Base-by-base conservation (phyloP, 305 asterid species). In the Ajuga reptans region DNA sequence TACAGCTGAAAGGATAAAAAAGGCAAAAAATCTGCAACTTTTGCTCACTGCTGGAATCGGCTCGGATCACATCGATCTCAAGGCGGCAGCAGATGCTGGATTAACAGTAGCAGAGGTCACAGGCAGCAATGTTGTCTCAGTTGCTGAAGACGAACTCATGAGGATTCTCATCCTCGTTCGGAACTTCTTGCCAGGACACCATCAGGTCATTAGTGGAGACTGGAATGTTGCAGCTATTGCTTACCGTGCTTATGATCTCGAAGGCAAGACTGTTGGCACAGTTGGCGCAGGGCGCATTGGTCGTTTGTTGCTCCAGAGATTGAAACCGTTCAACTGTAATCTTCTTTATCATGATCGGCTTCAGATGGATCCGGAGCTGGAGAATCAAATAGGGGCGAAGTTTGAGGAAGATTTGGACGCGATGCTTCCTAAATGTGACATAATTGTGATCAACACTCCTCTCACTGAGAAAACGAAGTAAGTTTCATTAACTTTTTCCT, bases 61-160 rank as follows among this genome's bases (percentile, higher is more conserved):
- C 70, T 93, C 98, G 0, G 98, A 93, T 71, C 98, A 93, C 50
- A 72, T 93, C 36, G 98, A 93, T 77, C 94, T 93, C 58, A 82
- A 87, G 75, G 98, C 97, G 2, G 98, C 97, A 6, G 98, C 98
- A 4, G 98, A 80, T 7, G 97, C 98, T 42, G 95, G 95, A 57
- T 71, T 93, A 51, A 93, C 97, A 8, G 98, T 93, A 64, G 98
- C 98, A 0, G 98, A 93, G 74, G 98, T 93, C 84, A 93, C 97
- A 0, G 96, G 96, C 59, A 93, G 98, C 86, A 93, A 93, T 52
- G 76, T 68, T 10, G 98, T 93, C 66, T 93, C 97, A 0, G 98
- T 89, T 72, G 98, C 97, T 8, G 98, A 93, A 78, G 98, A 93
- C 63, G 98, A 93, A 70, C 88, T 93, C 83, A 86, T 93, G 98